phyloP scores from a whole-genome alignment of 2,329 filamentous ascomycete species.

The Pseudogymnoascus sp. region DNA sequence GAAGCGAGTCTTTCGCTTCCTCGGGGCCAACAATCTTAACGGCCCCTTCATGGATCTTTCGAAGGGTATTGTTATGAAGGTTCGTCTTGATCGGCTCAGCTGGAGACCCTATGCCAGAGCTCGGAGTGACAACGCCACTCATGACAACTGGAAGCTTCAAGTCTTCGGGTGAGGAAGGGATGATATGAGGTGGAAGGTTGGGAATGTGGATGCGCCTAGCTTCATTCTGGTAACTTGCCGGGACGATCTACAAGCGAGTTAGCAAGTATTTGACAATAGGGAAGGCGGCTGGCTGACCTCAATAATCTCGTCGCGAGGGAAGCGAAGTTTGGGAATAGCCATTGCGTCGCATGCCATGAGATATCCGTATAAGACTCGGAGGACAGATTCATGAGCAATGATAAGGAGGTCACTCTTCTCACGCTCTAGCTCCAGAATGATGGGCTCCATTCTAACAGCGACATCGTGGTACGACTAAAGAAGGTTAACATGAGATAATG shows the following conservation, averaged over 20 bases:
- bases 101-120: slow-evolving; percentile 22
- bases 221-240: slow-evolving; percentile 94
- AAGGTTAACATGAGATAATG: slow-evolving; percentile 10
- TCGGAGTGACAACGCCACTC: slow-evolving; percentile 34
- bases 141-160: slow-evolving; percentile 70
- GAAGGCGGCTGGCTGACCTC: slow-evolving; percentile 47
- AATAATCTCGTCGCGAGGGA: slow-evolving; percentile 94
- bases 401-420: slow-evolving; percentile 98
- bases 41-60: not conserved
- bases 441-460: slow-evolving; percentile 93
- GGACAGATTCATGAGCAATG: slow-evolving; percentile 95
- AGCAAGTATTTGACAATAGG: not conserved
- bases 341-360: slow-evolving; percentile 96
- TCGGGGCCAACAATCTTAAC: not conserved
- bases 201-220: slow-evolving; percentile 86
- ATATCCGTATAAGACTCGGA: slow-evolving; percentile 93
- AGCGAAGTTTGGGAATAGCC: slow-evolving; percentile 87
- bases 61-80: not conserved
- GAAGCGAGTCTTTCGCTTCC: not conserved
- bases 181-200: slow-evolving; percentile 51
- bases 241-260: slow-evolving; percentile 59
- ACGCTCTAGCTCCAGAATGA: slow-evolving; percentile 92
- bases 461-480: slow-evolving; percentile 90
- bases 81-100: slow-evolving; percentile 13
- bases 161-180: slow-evolving; percentile 73